Base-by-base conservation (phyloP, 805 yeast genomes). In the Saccharomyces eubayanus region DNA sequence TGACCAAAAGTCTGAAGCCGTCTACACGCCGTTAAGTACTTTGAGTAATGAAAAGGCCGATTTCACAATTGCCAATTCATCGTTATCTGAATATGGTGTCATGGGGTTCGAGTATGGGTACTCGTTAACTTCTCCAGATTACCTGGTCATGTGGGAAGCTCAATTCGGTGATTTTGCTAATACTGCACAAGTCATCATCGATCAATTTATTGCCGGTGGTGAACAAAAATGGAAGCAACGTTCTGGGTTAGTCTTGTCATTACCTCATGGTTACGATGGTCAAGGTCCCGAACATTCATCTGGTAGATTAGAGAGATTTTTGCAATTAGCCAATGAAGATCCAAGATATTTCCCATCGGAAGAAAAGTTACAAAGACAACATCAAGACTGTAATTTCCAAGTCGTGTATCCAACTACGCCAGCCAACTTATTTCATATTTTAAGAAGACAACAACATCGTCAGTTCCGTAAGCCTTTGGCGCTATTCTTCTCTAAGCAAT, bases 211-310 rank as follows among this genome's bases (percentile, higher is more conserved):
- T 69, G 87, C 97, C 47, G 89, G 91, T 70, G 99, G 96, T 72
- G 99, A 94, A 77, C 82, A 91, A 62, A 94, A 94, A 77, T 94
- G 99, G 99, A 87, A 89, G 72, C 99, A 94, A 80, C 87, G 99
- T 76, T 89, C 97, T 12, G 99, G 99, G 72, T 71, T 94, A 56
- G 96, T 94, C 41, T 76, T 94, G 63, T 89, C 97, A 3, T 80
- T 94, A 74, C 99, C 99, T 55, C 99, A 94, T 72, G 99, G 99
- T 77, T 94, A 91, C 73, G 99, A 94, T 72, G 99, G 99, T 62
- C 99, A 94, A 78, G 99, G 99, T 67, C 98, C 99, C 61, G 99
- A 94, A 78, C 99, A 94, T 76, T 94, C 99, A 28, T 88, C 96
- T 54, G 98, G 96, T 67, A 86, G 98, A 81, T 74, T 94, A 53